Base-by-base conservation (phyloP, 345 rosid species). In the Lagerstroemia speciosa region DNA sequence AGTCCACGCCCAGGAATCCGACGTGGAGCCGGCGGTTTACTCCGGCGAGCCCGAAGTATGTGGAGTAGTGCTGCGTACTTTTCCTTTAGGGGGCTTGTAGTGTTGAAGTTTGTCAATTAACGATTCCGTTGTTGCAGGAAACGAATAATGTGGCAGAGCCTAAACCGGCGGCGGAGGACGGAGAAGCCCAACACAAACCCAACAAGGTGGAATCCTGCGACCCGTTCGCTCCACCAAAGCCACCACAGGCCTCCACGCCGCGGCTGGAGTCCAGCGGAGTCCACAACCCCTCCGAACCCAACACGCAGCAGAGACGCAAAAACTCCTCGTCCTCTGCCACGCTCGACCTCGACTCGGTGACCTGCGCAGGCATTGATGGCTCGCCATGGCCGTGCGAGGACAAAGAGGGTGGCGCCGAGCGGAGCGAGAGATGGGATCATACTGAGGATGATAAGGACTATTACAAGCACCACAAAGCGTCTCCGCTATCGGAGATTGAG, bases 401-500 rank as follows among this genome's bases (percentile, higher is more conserved):
- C 5, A 24, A 24, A 1, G 57, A 65, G n/a, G 73, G 67, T 20
- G 34, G 48, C 19, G 80, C 62, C 22, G 71, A 71, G 40, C 77
- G 64, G 15, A 69, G 66, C 45, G 61, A 73, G 2, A 53, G 26
- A 37, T 36, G 64, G 19, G 58, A 73, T 50, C 72, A 76, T 41
- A 60, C 64, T 10, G 83, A 77, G 29, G 82, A 74, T 30, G 78
- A 86, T 34, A 70, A 50, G 30, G 92, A 87, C 33, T 84, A 75
- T 45, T 92, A 62, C 55, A 76, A 65, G 52, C 80, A 82, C 69
- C 87, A 71, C 75, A 88, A 90, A 84, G 85, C 97, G 24, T 87
- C 97, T 1, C 92, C 96, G 0, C 78, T 90, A 36, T 82, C 92
- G 8, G 89, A 87, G 74, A 80, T 90, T 0, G 67, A 87, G 72